phyloP scores from a whole-genome alignment of 163 green algal species.

The Scenedesmus sp. region DNA sequence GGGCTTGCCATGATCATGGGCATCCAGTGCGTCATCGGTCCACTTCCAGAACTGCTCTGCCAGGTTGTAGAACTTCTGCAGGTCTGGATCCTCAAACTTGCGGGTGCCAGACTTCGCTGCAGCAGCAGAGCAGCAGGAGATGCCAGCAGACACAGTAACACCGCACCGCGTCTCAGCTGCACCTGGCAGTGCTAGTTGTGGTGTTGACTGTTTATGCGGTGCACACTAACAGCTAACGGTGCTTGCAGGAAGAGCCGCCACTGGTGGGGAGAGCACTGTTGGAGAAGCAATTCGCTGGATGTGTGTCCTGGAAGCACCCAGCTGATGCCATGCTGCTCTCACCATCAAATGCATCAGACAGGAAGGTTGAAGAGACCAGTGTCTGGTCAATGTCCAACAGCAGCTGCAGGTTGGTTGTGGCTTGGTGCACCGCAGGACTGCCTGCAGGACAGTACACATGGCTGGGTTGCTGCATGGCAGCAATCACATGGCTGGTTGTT shows the following conservation, averaged over 20 bases:
- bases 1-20: neutral
- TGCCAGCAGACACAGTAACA: neutral
- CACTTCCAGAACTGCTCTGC: slow-evolving; percentile 24
- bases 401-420: slow-evolving; percentile 10
- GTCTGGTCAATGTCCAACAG: slow-evolving; percentile 28
- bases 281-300: neutral
- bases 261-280: neutral
- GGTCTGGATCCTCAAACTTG: slow-evolving; percentile 5
- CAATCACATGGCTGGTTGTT: neutral
- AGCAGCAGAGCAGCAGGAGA: neutral
- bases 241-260: neutral
- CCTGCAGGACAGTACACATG: neutral
- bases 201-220: neutral
- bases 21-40: neutral
- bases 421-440: neutral
- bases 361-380: neutral
- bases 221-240: neutral
- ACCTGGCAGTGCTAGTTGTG: neutral
- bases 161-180: neutral
- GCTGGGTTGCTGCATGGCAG: neutral
- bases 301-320: neutral
- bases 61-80: slow-evolving; percentile 2
- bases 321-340: neutral
- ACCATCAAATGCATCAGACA: neutral
- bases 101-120: neutral